Evolutionary conservation across 1,139 yeast genomes (phyloP).

Genomic region (Diutina scorzettiae): DNA sequence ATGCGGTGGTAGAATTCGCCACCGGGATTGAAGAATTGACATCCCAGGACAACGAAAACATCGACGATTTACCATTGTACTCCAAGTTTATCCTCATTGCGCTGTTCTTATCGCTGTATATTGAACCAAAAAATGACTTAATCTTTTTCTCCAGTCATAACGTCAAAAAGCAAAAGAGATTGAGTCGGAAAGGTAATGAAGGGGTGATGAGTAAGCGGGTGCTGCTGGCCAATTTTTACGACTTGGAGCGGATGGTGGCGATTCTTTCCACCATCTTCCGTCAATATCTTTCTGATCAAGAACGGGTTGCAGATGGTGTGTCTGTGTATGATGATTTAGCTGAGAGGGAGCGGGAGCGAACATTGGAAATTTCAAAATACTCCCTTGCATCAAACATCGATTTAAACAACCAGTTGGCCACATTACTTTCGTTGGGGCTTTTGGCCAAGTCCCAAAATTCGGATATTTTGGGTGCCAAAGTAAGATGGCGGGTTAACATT

Average conservation of each 20-base stretch:
- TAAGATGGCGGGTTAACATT: conserved; percentile 55
- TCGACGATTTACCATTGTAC: conserved; percentile 33
- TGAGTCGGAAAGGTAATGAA: conserved; percentile 33
- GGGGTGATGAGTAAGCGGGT: conserved; percentile 23
- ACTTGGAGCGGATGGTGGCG: conserved; percentile 57
- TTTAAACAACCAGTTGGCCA: conserved; percentile 47
- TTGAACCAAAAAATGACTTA: conserved; percentile 47
- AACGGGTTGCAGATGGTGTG: conserved; percentile 16
- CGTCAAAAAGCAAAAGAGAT: conserved; percentile 29
- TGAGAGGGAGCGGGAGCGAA: conserved; percentile 23
- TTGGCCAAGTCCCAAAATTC: conserved; percentile 35
- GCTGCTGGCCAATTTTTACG: conserved; percentile 51
- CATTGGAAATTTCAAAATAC: conserved; percentile 21
- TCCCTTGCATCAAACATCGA: conserved; percentile 32
- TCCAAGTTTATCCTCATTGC: conserved; percentile 57
- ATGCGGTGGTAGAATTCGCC: neutral
- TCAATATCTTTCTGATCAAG: conserved; percentile 22
- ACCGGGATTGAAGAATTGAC: neutral
- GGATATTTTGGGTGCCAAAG: conserved; percentile 49
- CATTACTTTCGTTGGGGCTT: conserved; percentile 43
- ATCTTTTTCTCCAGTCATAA: conserved; percentile 49
- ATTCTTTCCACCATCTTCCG: conserved; percentile 48
- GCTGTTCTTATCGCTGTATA: conserved; percentile 59
- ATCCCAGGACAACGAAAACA: neutral
- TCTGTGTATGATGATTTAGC: conserved; percentile 19